Conservation (phyloP, 345 rosid species). For the Gossypium rotundifolium region DNA sequence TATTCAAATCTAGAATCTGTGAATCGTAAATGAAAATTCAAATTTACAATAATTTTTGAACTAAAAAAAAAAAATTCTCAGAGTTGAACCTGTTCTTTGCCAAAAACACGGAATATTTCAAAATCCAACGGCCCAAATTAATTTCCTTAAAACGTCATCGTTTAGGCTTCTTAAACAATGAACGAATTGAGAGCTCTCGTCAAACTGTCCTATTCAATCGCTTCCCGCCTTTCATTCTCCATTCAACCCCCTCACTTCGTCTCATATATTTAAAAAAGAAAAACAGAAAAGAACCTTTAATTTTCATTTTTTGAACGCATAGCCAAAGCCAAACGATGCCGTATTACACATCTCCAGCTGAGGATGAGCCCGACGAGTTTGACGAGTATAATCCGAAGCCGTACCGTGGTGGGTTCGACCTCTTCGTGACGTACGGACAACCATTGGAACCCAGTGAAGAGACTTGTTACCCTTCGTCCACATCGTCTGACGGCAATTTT, state of each 20-base stretch:
- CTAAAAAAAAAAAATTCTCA: no score
- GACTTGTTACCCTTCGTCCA: conserved; percentile 51
- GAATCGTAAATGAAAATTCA: no score
- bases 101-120: no score
- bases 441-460: conserved; percentile 64
- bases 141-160: no score
- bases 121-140: no score
- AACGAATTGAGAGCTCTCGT: neutral
- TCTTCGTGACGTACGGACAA: conserved; percentile 65
- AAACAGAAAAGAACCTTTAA: neutral
- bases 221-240: neutral
- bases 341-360: conserved; percentile 45
- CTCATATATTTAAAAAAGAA: neutral
- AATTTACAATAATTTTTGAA: no score
- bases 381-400: conserved; percentile 89
- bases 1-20: no score
- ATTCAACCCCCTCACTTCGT: neutral
- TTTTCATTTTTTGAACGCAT: neutral
- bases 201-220: neutral
- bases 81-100: no score
- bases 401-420: conserved; percentile 85
- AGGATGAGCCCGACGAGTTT: conserved; percentile 60
- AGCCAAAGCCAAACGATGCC: conserved; percentile 49
- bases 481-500: neutral
- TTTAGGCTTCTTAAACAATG: no score